These are phyloP conservation scores for Lepidium didymum DNA, from an alignment of 345 rosid species.

Conservation along the genomic window DNA sequence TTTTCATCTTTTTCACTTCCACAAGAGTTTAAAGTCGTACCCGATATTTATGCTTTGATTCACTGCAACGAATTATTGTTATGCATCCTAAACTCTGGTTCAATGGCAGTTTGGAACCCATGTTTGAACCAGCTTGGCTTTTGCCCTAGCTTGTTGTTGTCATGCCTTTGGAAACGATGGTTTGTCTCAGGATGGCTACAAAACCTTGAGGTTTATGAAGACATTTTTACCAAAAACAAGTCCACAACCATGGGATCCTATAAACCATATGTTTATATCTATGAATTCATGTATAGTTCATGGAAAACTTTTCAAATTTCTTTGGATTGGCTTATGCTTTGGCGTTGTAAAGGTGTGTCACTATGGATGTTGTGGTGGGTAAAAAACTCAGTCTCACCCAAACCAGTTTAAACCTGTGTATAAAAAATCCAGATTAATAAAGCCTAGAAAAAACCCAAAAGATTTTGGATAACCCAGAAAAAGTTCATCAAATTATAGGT, in stretches of 20 bases:
- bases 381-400: background rate
- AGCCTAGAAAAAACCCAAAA: no score
- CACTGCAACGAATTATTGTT: constrained; percentile 10
- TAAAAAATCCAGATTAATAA: no score
- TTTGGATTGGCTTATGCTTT: constrained; percentile 10
- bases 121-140: background rate
- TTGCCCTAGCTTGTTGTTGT: background rate
- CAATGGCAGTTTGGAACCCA: constrained; percentile 12
- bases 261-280: constrained; percentile 2
- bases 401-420: no score
- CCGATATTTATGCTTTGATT: background rate
- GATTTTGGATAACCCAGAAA: no score
- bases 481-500: no score
- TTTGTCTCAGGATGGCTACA: constrained; percentile 1
- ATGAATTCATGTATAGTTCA: background rate
- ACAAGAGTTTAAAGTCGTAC: background rate
- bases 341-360: constrained; percentile 4
- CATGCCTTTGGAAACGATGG: constrained; percentile 5
- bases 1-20: constrained; percentile 4
- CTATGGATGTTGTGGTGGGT: constrained; percentile 16
- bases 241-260: background rate
- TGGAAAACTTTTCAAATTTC: background rate
- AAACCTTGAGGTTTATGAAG: background rate
- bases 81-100: constrained; percentile 5
- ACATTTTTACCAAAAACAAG: background rate